phyloP scores from a whole-genome alignment of 1,284 basidiomycete species.

The Puccinia horiana region DNA sequence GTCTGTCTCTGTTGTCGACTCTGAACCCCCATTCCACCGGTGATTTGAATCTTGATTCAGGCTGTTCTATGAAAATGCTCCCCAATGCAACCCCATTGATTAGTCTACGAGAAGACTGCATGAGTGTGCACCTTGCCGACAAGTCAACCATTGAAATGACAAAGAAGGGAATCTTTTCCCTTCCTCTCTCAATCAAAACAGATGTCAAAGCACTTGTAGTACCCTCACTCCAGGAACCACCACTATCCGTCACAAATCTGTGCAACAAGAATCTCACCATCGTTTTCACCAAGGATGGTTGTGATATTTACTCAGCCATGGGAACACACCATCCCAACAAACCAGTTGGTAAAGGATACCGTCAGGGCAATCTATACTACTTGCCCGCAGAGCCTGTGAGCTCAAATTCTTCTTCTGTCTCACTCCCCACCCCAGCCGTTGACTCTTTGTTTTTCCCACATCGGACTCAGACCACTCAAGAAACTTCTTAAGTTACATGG shows the following conservation, averaged over 20 bases:
- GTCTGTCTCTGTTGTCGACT: not conserved
- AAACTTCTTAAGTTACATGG: not conserved
- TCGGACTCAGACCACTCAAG: constrained; percentile 22
- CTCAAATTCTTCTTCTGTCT: not conserved
- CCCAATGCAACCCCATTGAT: no score
- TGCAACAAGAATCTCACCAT: not conserved
- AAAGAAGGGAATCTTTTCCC: not conserved
- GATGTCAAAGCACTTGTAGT: not conserved
- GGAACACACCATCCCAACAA: not conserved
- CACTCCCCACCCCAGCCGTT: not conserved
- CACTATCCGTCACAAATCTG: not conserved
- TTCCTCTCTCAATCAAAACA: not conserved
- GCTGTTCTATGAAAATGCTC: not conserved
- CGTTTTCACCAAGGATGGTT: not conserved
- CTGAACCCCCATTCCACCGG: not conserved
- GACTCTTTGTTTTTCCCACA: not conserved
- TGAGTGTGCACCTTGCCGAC: not conserved
- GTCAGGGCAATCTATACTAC: not conserved
- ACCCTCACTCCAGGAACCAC: not conserved
- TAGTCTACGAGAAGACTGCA: not conserved
- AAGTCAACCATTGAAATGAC: not conserved
- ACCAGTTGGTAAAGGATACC: not conserved
- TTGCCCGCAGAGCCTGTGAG: not conserved
- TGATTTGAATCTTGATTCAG: not conserved
- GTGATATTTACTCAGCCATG: not conserved